Evolutionary conservation across 1,284 basidiomycete genomes (phyloP).

Genomic region (Naganishia sp.): DNA sequence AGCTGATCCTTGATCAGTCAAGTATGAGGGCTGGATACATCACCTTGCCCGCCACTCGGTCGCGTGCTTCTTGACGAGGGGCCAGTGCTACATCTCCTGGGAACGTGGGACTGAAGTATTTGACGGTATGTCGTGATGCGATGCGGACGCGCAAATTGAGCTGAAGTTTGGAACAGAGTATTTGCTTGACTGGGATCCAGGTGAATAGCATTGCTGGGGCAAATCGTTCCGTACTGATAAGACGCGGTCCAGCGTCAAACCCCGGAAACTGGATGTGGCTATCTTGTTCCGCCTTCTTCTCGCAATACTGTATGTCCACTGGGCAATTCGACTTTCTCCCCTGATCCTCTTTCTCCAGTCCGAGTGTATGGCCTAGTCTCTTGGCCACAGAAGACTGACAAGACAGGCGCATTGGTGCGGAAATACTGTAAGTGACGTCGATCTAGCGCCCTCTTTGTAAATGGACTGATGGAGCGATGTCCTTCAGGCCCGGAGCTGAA

Average conservation of each 20-base stretch:
- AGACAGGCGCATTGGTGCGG: slow-evolving; percentile 54
- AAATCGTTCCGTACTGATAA: background rate
- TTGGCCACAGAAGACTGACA: slow-evolving; percentile 58
- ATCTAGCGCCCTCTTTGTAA: no score
- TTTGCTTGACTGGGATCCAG: slow-evolving; percentile 56
- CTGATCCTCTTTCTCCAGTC: slow-evolving; percentile 33
- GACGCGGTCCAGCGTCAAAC: slow-evolving; percentile 31
- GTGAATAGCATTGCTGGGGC: slow-evolving; percentile 4
- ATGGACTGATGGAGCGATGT: background rate
- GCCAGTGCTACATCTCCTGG: slow-evolving; percentile 62
- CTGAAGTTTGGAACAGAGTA: slow-evolving; percentile 38
- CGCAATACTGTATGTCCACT: slow-evolving; percentile 43
- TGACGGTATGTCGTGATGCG: slow-evolving; percentile 48
- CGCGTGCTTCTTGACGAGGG: slow-evolving; percentile 60
- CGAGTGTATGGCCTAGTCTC: slow-evolving; percentile 55
- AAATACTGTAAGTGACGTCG: slow-evolving; percentile 51
- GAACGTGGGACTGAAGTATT: slow-evolving; percentile 61
- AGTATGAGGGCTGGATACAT: slow-evolving; percentile 58
- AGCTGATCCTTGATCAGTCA: slow-evolving; percentile 29
- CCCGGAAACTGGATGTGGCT: slow-evolving; percentile 60
- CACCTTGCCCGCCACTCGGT: slow-evolving; percentile 60
- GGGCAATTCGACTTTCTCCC: background rate
- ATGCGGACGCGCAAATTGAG: background rate
- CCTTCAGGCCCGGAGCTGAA: slow-evolving; percentile 51
- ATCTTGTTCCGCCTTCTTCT: slow-evolving; percentile 57